Percentiles rank a stretch among this genome's conserved stretches.
phyloP scores from a whole-genome alignment of 2,329 filamentous ascomycete species.

The Aulographum hederae region DNA sequence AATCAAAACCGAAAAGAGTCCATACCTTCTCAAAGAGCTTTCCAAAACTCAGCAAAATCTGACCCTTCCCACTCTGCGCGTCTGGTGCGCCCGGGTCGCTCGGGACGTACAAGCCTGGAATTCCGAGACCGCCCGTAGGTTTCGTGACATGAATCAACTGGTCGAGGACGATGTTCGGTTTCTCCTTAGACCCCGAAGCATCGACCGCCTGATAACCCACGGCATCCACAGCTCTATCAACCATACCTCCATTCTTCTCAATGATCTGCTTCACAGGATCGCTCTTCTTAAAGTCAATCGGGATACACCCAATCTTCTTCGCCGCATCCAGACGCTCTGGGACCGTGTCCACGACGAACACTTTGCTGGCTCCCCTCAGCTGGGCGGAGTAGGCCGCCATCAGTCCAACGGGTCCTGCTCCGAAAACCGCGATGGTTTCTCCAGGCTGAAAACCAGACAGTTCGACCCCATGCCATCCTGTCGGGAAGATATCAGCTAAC shows the following conservation, averaged over 20 bases:
- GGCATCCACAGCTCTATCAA: constrained; percentile 45
- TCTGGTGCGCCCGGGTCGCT: constrained; percentile 45
- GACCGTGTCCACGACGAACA: constrained; percentile 46
- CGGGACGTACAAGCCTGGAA: constrained; percentile 36
- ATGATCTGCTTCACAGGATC: constrained; percentile 45
- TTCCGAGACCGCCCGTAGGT: constrained; percentile 41
- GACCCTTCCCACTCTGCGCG: constrained; percentile 39
- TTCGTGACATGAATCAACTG: constrained; percentile 45
- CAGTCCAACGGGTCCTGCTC: constrained; percentile 44
- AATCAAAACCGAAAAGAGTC: no score
- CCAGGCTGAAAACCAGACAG: constrained; percentile 41
- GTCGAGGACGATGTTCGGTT: constrained; percentile 44
- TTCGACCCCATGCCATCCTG: constrained; percentile 38
- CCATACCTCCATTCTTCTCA: constrained; percentile 37
- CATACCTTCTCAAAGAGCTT: constrained; percentile 49
- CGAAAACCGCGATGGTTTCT: constrained; percentile 46
- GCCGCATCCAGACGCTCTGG: constrained; percentile 39
- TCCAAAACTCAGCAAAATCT: constrained; percentile 45
- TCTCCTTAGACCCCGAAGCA: constrained; percentile 34
- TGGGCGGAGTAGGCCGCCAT: constrained; percentile 48
- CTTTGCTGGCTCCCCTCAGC: constrained; percentile 39
- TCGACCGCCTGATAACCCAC: constrained; percentile 38
- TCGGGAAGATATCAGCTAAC: constrained; percentile 30
- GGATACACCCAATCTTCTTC: constrained; percentile 41
- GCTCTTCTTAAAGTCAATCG: constrained; percentile 41